Conservation (phyloP, 768 basidiomycete species). For the Boletus vermiculosoides region DNA sequence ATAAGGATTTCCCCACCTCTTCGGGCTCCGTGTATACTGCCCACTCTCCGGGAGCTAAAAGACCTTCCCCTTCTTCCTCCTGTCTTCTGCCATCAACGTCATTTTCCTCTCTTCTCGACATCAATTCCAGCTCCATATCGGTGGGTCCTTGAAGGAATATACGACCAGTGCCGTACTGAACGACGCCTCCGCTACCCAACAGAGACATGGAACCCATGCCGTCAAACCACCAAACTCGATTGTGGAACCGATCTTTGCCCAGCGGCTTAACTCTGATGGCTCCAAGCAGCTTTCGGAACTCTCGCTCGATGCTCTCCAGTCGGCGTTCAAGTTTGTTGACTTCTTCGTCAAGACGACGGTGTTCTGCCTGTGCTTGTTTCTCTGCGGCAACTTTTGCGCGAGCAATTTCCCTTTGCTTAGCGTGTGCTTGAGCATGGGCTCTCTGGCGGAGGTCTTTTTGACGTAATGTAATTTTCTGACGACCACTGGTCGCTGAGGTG, state of each 20-base stretch:
- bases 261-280: conserved; percentile 84
- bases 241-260: conserved; percentile 91
- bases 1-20: conserved; percentile 53
- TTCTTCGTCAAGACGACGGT: conserved; percentile 84
- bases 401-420: conserved; percentile 80
- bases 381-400: conserved; percentile 74
- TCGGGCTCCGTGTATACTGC: conserved; percentile 85
- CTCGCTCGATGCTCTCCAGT: conserved; percentile 86
- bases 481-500: conserved; percentile 41
- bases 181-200: conserved; percentile 72
- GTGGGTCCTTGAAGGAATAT: conserved; percentile 93
- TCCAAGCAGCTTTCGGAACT: conserved; percentile 87
- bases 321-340: conserved; percentile 77
- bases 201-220: conserved; percentile 86
- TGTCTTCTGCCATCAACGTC: conserved; percentile 56
- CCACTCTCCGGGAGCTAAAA: conserved; percentile 81
- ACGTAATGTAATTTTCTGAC: conserved; percentile 45
- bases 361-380: conserved; percentile 81
- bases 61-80: conserved; percentile 81
- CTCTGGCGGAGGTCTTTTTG: conserved; percentile 54
- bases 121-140: conserved; percentile 72
- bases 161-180: conserved; percentile 85
- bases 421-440: conserved; percentile 55
- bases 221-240: conserved; percentile 98
- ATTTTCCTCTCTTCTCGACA: conserved; percentile 54